These are phyloP conservation scores for Hypoxylon sp. DNA, from an alignment of 2,329 filamentous ascomycete genomes.

Conservation along the genomic window DNA sequence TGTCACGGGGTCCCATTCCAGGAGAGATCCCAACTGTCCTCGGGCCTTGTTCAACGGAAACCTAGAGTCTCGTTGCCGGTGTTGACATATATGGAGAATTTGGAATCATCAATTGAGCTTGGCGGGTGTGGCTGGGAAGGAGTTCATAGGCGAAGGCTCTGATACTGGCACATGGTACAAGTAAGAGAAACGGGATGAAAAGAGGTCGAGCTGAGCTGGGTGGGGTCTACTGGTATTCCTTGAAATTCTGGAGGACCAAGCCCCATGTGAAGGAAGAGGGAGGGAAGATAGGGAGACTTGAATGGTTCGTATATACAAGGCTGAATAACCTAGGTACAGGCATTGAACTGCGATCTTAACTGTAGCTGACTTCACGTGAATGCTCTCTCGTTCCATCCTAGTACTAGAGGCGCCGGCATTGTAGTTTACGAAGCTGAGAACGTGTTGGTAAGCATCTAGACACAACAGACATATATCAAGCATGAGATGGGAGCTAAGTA, in stretches of 20 bases:
- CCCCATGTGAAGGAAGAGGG: neutral
- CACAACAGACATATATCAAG: neutral
- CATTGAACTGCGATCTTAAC: neutral
- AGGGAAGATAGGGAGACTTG: neutral
- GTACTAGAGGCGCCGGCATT: neutral
- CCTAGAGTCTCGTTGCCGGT: neutral
- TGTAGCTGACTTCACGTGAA: neutral
- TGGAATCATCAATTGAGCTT: neutral
- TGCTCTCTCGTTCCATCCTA: neutral
- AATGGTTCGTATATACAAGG: conserved; percentile 32
- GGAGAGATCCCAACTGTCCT: conserved; percentile 45
- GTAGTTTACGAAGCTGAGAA: conserved; percentile 11
- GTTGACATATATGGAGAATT: neutral
- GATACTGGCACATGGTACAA: neutral
- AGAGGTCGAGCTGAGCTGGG: neutral
- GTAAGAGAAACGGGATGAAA: neutral
- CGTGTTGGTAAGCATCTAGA: neutral
- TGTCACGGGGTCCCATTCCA: conserved; percentile 45
- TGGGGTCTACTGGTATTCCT: neutral
- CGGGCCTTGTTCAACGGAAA: conserved; percentile 34
- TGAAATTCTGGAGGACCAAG: neutral
- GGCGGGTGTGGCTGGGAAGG: neutral
- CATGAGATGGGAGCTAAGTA: neutral
- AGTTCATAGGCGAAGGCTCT: neutral
- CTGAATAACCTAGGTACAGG: conserved; percentile 26